Percentiles rank a stretch among this genome's conserved stretches.
Evolutionary conservation across 805 yeast genomes (phyloP).

Genomic region (Kuraishia cidri): DNA sequence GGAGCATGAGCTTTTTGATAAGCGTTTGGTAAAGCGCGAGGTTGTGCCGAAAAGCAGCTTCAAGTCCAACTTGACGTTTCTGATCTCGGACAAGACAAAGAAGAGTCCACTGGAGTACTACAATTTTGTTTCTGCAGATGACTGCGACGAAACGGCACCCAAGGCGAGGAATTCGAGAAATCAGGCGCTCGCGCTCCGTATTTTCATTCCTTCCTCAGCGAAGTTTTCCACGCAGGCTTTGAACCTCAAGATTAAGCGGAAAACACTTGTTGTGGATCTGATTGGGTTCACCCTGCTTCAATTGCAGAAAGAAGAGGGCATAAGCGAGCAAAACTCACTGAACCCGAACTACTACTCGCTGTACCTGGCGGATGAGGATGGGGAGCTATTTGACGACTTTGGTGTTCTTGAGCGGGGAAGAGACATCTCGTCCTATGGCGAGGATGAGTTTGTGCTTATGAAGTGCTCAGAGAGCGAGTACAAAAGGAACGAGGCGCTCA

Average conservation of each 20-base stretch:
- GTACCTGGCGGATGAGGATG: constrained; percentile 86
- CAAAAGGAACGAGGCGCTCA: constrained; percentile 33
- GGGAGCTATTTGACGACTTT: constrained; percentile 87
- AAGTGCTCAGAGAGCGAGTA: constrained; percentile 41
- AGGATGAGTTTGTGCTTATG: constrained; percentile 75
- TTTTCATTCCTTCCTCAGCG: constrained; percentile 10
- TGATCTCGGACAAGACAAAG: constrained; percentile 28
- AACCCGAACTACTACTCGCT: constrained; percentile 71
- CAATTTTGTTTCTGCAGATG: constrained; percentile 21
- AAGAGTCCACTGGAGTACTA: constrained; percentile 36
- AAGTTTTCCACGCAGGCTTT: constrained; percentile 7
- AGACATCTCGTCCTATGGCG: constrained; percentile 60
- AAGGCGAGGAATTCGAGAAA: not conserved
- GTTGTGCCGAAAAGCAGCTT: constrained; percentile 1
- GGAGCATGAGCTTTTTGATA: not conserved
- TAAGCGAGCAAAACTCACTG: constrained; percentile 7
- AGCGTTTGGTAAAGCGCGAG: constrained; percentile 1
- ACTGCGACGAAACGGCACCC: not conserved
- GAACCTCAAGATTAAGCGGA: constrained; percentile 15
- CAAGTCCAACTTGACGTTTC: constrained; percentile 28
- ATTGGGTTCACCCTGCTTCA: constrained; percentile 42
- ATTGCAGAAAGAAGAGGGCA: constrained; percentile 10
- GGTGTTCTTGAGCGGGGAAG: constrained; percentile 76
- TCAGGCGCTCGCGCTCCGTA: not conserved
- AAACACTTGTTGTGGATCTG: constrained; percentile 40